Conservation (phyloP, 164 flowering plant species). For the Vitis rotundifolia region DNA sequence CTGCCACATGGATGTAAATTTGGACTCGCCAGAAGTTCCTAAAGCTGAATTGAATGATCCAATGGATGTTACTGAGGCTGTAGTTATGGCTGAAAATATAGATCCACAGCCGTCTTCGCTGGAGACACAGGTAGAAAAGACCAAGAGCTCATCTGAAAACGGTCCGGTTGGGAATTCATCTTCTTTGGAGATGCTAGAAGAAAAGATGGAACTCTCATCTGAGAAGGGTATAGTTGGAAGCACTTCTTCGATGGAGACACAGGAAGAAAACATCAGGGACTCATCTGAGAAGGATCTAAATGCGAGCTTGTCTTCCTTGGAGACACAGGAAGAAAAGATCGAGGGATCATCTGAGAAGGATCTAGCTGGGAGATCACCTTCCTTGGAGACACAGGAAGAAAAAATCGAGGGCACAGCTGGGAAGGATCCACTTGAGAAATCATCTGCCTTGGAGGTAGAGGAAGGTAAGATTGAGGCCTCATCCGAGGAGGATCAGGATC, state of each 20-base stretch:
- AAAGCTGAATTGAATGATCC: neutral
- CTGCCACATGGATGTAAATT: neutral
- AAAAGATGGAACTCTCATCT: neutral
- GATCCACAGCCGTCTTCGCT: neutral
- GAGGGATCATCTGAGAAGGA: neutral
- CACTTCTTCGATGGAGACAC: neutral
- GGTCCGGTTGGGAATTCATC: neutral
- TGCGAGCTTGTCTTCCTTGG: neutral
- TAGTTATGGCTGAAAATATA: neutral
- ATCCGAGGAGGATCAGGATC: neutral
- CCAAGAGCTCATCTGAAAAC: slow-evolving; percentile 5
- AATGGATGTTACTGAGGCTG: neutral
- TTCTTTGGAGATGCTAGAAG: neutral
- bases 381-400: neutral
- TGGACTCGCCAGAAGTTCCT: no score
- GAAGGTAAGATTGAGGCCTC: neutral
- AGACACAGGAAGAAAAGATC: neutral
- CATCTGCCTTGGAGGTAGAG: neutral
- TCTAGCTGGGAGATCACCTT: neutral
- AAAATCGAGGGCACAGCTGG: neutral
- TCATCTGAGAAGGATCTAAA: neutral
- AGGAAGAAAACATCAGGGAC: neutral
- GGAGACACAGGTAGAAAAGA: neutral
- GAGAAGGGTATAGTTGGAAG: no score
- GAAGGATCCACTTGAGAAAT: neutral